phyloP scores from a whole-genome alignment of 2,329 filamentous ascomycete genomes.

The Talaromyces albobiverticillius region DNA sequence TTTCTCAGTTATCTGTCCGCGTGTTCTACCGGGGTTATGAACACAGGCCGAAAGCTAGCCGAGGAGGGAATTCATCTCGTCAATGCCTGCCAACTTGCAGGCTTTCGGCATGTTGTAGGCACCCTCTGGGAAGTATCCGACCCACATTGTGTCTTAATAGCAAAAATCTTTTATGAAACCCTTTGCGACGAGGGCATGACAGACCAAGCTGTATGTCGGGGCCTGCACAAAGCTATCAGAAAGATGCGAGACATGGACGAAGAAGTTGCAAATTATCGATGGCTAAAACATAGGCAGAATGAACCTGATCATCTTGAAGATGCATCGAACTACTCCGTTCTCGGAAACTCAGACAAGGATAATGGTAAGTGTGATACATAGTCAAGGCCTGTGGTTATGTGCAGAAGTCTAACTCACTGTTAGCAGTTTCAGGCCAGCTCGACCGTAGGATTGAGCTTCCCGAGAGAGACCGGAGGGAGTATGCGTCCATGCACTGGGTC shows the following conservation, averaged over 20 bases:
- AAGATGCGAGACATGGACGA: conserved; percentile 5
- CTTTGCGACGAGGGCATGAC: conserved; percentile 5
- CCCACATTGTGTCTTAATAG: conserved; percentile 13
- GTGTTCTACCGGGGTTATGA: not conserved
- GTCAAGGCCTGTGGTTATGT: no score
- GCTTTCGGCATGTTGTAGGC: conserved; percentile 43
- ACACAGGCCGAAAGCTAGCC: conserved; percentile 11
- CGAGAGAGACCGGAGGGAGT: no score
- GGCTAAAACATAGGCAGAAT: no score
- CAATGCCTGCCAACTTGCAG: conserved; percentile 38
- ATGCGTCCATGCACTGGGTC: no score
- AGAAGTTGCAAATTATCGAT: no score
- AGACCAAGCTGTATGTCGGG: conserved; percentile 8
- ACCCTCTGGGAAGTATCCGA: conserved; percentile 42
- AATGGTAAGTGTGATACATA: no score
- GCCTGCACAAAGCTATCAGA: conserved; percentile 6
- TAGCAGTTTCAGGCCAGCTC: no score
- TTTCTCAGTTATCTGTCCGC: not conserved
- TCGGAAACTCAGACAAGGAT: no score
- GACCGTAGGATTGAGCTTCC: no score
- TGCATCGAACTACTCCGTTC: no score
- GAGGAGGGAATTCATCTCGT: conserved; percentile 42
- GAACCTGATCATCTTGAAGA: no score
- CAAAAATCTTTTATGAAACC: conserved; percentile 7
- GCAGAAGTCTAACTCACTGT: no score